Evolutionary conservation across 208 protist genomes (phyloP).

Genomic region (Wallacemonas sp.): DNA sequence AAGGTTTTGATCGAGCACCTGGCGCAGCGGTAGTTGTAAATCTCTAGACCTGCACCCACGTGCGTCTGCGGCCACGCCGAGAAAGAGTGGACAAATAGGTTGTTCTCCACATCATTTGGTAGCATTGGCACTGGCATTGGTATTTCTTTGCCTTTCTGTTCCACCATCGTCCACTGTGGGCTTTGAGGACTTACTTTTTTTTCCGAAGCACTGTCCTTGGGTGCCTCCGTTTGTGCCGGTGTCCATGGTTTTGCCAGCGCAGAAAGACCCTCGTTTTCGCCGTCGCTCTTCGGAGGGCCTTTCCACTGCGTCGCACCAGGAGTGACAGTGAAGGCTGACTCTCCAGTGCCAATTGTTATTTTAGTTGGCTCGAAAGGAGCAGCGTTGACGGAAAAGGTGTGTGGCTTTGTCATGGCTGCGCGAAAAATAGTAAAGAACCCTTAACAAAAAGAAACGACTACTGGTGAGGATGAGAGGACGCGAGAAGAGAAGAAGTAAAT

Average conservation of each 20-base stretch:
- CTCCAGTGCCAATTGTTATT: conserved; percentile 2
- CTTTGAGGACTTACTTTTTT: too few relatives aligned
- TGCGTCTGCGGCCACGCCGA: conserved; percentile 30
- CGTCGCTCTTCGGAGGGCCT: not conserved
- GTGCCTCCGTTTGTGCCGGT: not conserved
- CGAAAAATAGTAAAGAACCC: conserved; percentile 2
- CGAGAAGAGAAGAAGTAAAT: too few relatives aligned
- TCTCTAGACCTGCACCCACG: conserved; percentile 37
- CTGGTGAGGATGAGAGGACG: not conserved
- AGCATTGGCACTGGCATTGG: conserved; percentile 44
- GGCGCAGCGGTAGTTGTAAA: conserved; percentile 62
- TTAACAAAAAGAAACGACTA: not conserved
- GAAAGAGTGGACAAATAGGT: conserved; percentile 55
- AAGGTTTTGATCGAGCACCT: conserved; percentile 55
- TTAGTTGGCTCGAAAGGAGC: conserved; percentile 27
- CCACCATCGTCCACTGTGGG: too few relatives aligned
- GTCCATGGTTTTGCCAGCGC: conserved; percentile 4
- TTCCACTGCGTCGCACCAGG: conserved; percentile 8
- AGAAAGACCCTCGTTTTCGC: not conserved
- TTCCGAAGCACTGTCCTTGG: not conserved
- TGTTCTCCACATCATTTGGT: conserved; percentile 30
- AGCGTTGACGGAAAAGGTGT: conserved; percentile 34
- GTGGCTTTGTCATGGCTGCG: conserved; percentile 9
- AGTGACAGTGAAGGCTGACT: conserved; percentile 1
- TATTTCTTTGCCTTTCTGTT: conserved; percentile 21